Conservation (phyloP, 164 flowering plant species). For the Echeveria elegans region DNA sequence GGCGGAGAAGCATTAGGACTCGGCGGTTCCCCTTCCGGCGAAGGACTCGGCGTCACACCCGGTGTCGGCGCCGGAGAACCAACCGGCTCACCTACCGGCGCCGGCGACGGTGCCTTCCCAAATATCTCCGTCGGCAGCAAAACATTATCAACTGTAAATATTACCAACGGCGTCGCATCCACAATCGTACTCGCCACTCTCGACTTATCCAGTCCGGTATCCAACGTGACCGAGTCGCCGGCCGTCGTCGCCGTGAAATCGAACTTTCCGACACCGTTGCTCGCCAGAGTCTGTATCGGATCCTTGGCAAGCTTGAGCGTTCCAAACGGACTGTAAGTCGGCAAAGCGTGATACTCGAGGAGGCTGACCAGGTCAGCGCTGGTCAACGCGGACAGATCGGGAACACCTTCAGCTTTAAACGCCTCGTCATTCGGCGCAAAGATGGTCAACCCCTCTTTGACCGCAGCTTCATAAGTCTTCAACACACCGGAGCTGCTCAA, state of each 20-base stretch:
- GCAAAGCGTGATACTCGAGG: slow-evolving; percentile 56
- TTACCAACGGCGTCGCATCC: slow-evolving; percentile 58
- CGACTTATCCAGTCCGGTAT: slow-evolving; percentile 67
- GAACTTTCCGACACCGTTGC: slow-evolving; percentile 70
- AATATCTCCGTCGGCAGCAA: slow-evolving; percentile 71
- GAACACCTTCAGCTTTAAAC: slow-evolving; percentile 45
- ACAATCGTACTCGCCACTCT: slow-evolving; percentile 53
- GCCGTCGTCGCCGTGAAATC: slow-evolving; percentile 31
- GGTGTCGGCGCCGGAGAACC: slow-evolving; percentile 37
- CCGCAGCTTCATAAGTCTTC: slow-evolving; percentile 42
- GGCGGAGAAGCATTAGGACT: slow-evolving; percentile 36
- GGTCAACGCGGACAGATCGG: slow-evolving; percentile 58
- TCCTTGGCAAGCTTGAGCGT: slow-evolving; percentile 44
- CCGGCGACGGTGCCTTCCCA: slow-evolving; percentile 57
- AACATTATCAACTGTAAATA: slow-evolving; percentile 60
- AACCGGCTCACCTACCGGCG: slow-evolving; percentile 50
- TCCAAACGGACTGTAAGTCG: slow-evolving; percentile 49
- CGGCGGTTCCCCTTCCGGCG: slow-evolving; percentile 30
- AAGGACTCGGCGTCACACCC: slow-evolving; percentile 20
- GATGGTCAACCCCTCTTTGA: slow-evolving; percentile 64
- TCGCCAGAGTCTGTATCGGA: slow-evolving; percentile 56
- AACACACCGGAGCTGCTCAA: slow-evolving; percentile 49
- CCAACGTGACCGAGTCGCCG: slow-evolving; percentile 64
- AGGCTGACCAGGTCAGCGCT: slow-evolving; percentile 62
- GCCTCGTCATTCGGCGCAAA: slow-evolving; percentile 86